Evolutionary conservation across 768 basidiomycete genomes (phyloP), one percentile per base, ranked within the genome.

Genomic region (Lenzites betulinus): DNA sequence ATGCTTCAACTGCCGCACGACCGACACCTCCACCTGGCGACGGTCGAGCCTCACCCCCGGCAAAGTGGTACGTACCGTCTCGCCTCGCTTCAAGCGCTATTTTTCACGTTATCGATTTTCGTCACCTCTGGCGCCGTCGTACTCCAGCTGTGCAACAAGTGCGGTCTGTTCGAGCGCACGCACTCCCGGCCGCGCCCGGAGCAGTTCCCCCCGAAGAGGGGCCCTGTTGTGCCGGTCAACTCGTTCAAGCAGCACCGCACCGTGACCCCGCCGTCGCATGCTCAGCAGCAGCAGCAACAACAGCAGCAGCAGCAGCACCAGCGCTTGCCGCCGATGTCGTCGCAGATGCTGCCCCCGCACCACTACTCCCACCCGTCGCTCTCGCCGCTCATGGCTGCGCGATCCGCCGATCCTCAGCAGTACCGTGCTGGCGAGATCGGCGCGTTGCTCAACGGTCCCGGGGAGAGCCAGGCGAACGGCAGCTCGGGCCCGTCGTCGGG

Each of bases 1-100:
- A 48, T 92, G 90, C 73, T 92, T 88, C 81, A 92, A 92, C 71
- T 92, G 90, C 73, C 87, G 87, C 71, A 92, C 90, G 25, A 91
- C 90, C 15, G 90, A 92, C 64, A 92, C 91, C 33, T 87, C 86
- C 51, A 92, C 90, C 25, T 92, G 90, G 90, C 75, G 90, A 36
- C 75, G 90, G 60, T 86, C 84, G 16, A 90, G 89, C 68, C 81
- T 92, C 59, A 86, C 83, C 59, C 90, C 89, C 1, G 90, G 90
- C 26, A 92, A 92, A 82, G 90, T 92, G 66, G 82, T 81, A 64
- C 59, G 82, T 66, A 15, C 13, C 28, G 6, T 49, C 28, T 13
- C 22, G 15, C 18, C 11, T 28, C 46, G 20, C 26, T 12, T 30
- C 12, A 41, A 6, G 26, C 16, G 26, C 38, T 38, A 38, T 7